Conservation (phyloP, 2,329 filamentous ascomycete genomes). For the Apiospora rasikravindrae region DNA sequence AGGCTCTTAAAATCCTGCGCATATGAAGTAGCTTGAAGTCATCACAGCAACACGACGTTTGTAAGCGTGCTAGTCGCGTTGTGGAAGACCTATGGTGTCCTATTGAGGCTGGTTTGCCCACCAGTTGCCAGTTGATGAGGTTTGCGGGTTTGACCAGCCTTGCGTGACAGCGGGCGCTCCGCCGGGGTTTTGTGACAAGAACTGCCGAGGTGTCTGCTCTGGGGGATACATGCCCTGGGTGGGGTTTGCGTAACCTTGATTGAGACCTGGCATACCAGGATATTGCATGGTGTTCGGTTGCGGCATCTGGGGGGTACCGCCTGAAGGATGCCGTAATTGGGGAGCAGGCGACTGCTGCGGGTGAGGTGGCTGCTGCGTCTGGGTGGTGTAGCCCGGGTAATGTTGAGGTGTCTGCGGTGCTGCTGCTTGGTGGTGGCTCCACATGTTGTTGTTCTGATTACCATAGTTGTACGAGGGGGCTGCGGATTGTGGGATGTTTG, state of each 20-base stretch:
- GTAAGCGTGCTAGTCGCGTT: background rate
- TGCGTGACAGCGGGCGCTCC: slow-evolving; percentile 56
- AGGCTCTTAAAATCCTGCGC: slow-evolving; percentile 1
- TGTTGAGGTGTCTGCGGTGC: slow-evolving; percentile 66
- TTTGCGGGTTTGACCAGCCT: slow-evolving; percentile 64
- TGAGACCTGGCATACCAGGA: slow-evolving; percentile 65
- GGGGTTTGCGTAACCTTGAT: slow-evolving; percentile 61
- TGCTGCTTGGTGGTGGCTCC: slow-evolving; percentile 47
- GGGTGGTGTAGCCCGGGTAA: slow-evolving; percentile 57
- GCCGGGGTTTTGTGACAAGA: slow-evolving; percentile 68
- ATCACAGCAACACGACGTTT: background rate
- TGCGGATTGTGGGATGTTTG: slow-evolving; percentile 55
- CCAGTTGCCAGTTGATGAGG: slow-evolving; percentile 62
- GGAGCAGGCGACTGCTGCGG: slow-evolving; percentile 62
- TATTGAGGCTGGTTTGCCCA: slow-evolving; percentile 58
- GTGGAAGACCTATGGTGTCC: background rate
- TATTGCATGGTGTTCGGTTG: slow-evolving; percentile 63
- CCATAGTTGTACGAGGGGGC: slow-evolving; percentile 63
- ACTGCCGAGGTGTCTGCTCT: slow-evolving; percentile 68
- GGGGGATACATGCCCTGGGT: slow-evolving; percentile 64
- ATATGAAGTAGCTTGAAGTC: slow-evolving; percentile 22
- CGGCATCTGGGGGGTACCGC: slow-evolving; percentile 53
- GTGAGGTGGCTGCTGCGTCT: slow-evolving; percentile 55
- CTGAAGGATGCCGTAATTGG: slow-evolving; percentile 63
- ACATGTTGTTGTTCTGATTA: slow-evolving; percentile 66